phyloP scores from a whole-genome alignment of 805 yeast species.

The Kodamaea kaohsiungensis region DNA sequence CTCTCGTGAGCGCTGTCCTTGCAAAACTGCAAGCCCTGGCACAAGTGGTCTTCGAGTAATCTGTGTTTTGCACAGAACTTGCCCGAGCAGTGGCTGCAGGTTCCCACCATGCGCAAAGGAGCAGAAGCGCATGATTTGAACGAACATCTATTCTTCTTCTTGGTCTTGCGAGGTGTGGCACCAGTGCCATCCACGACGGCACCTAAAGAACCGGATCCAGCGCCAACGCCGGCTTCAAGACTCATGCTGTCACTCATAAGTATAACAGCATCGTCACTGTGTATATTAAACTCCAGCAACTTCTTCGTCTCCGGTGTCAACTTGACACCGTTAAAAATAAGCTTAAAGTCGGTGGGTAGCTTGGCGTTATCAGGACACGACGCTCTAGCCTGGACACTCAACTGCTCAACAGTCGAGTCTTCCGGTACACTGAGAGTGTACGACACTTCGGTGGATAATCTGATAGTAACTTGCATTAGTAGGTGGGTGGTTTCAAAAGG shows the following conservation, averaged over 20 bases:
- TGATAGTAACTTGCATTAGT: conserved; percentile 51
- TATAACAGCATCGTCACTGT: conserved; percentile 21
- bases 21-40: conserved; percentile 75
- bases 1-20: conserved; percentile 81
- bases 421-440: conserved; percentile 52
- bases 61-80: conserved; percentile 87
- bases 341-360: conserved; percentile 40
- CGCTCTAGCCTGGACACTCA: conserved; percentile 46
- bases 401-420: conserved; percentile 52
- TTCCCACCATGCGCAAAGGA: conserved; percentile 73
- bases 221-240: conserved; percentile 12
- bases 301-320: conserved; percentile 29
- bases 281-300: conserved; percentile 22
- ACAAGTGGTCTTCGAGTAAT: conserved; percentile 78
- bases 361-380: conserved; percentile 30
- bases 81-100: conserved; percentile 81
- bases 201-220: conserved; percentile 16
- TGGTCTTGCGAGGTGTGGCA: conserved; percentile 23
- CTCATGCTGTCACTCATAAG: conserved; percentile 23
- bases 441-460: conserved; percentile 45
- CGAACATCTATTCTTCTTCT: conserved; percentile 50
- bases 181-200: conserved; percentile 17
- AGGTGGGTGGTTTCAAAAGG: not conserved
- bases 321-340: conserved; percentile 41
- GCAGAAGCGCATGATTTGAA: conserved; percentile 61